Base-by-base conservation (phyloP, 2,329 filamentous ascomycete genomes). In the Venturia effusa region DNA sequence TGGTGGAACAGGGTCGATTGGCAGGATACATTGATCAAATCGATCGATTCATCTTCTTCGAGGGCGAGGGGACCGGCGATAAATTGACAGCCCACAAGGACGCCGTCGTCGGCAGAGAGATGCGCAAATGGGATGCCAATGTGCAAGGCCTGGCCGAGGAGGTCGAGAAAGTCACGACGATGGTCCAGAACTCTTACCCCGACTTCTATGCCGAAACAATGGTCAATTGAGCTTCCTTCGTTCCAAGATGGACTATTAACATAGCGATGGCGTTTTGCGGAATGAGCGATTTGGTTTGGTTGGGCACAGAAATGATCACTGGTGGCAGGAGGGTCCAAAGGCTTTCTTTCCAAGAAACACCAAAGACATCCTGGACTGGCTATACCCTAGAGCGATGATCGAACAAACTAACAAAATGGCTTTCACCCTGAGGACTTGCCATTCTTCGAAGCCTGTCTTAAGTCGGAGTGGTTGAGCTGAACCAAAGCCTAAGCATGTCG, bases 21-120 rank as follows among this genome's bases (percentile, higher is more conserved):
- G 84, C 88, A 3, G 94, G 93, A 8, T 86, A 88, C 64, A 97
- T 99, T 71, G 93, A 99, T 75, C 94, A 99, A 79, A 92, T 99
- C 64, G 90, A 92, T 64, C 83, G 88, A 17, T 79, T 92, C 13
- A 92, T 99, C 66, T 92, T 87, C 78, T 99, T 99, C 73, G 90
- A 94, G 71, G 62, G 55, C 1, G 88, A 90, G 70, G 87, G 85
- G 8, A 87, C 84, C 3, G 87, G 86, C 1, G 81, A 87, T 72
- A 86, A 86, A 71, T 84, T 85, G 63, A 89, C 84, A n/a, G 81
- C 84, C 34, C 84, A 87, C 59, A 83, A 84, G 64, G 81, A 83
- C 65, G 70, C 73, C 3, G 68, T 83, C 3, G 83, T 86, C 2
- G 88, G 84, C 65, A 85, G 83, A 73, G 88, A 92, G 76, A 82